These are phyloP conservation scores for Gossypium herbaceum DNA, from an alignment of 345 rosid species.

Conservation along the genomic window DNA sequence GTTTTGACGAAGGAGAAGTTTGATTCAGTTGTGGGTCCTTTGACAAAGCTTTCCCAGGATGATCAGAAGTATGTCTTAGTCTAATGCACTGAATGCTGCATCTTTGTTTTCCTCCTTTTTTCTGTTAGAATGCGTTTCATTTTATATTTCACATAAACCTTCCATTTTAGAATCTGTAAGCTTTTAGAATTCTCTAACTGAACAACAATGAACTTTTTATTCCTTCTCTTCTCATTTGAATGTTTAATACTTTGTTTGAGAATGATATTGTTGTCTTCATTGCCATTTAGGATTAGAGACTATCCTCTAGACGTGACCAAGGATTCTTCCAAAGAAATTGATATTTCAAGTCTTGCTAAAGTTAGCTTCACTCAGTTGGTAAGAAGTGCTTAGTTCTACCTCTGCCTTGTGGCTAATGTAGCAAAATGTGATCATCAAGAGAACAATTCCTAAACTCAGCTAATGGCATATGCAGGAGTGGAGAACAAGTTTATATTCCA, in stretches of 20 bases:
- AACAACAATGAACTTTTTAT: background rate
- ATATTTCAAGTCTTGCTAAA: slow-evolving; percentile 40
- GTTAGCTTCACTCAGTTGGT: slow-evolving; percentile 67
- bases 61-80: slow-evolving; percentile 55
- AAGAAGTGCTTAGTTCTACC: slow-evolving; percentile 25
- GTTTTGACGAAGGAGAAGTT: slow-evolving; percentile 82
- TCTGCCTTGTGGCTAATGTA: background rate
- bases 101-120: background rate
- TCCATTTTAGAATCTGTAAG: background rate
- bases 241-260: slow-evolving; percentile 14
- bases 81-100: slow-evolving; percentile 5
- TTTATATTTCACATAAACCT: background rate
- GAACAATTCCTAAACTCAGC: slow-evolving; percentile 13
- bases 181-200: background rate
- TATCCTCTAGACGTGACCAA: slow-evolving; percentile 43
- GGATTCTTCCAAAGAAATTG: slow-evolving; percentile 44
- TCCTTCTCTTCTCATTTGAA: slow-evolving; percentile 6
- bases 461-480: slow-evolving; percentile 56
- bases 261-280: slow-evolving; percentile 16
- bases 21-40: slow-evolving; percentile 75
- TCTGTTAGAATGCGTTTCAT: background rate
- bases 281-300: slow-evolving; percentile 49
- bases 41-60: slow-evolving; percentile 58
- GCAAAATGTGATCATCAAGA: background rate
- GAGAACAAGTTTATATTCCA: slow-evolving; percentile 65